These are phyloP conservation scores for Citeromyces nyonsensis DNA, from an alignment of 805 yeast genomes.

Conservation along the genomic window DNA sequence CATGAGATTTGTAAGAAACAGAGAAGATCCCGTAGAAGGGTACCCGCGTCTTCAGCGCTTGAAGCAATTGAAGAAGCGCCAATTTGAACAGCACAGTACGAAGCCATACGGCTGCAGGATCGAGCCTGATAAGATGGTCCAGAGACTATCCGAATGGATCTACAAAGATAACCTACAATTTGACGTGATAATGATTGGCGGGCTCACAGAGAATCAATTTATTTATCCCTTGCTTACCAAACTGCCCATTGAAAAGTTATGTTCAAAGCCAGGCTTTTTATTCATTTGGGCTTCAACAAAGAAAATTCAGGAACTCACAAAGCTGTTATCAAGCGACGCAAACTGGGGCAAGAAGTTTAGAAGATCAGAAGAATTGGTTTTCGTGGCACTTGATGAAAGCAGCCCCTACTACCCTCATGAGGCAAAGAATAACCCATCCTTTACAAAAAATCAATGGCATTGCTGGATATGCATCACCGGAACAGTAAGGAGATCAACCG, in stretches of 20 bases:
- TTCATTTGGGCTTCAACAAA: slow-evolving; percentile 80
- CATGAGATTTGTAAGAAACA: slow-evolving; percentile 48
- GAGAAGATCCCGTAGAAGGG: slow-evolving; percentile 56
- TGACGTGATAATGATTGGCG: slow-evolving; percentile 89
- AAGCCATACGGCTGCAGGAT: slow-evolving; percentile 55
- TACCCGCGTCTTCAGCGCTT: slow-evolving; percentile 71
- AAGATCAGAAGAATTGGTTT: slow-evolving; percentile 80
- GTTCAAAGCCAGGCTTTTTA: slow-evolving; percentile 76
- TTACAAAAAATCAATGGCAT: slow-evolving; percentile 81
- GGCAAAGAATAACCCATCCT: slow-evolving; percentile 16
- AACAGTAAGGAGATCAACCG: slow-evolving; percentile 76
- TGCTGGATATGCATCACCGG: slow-evolving; percentile 98
- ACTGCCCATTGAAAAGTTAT: slow-evolving; percentile 57
- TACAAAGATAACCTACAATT: slow-evolving; percentile 42
- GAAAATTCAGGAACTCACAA: slow-evolving; percentile 48
- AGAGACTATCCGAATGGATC: slow-evolving; percentile 48
- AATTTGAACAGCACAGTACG: slow-evolving; percentile 33
- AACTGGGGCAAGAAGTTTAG: slow-evolving; percentile 51
- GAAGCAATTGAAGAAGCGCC: slow-evolving; percentile 47
- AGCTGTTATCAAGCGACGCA: slow-evolving; percentile 16
- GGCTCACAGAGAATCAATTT: slow-evolving; percentile 61
- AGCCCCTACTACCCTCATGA: slow-evolving; percentile 55
- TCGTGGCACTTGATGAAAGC: slow-evolving; percentile 50
- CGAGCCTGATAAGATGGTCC: slow-evolving; percentile 33
- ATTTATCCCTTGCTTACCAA: slow-evolving; percentile 43